Percentiles rank a stretch among this genome's conserved stretches.
Conservation (phyloP, 169 alveolate species). For the Pseudocohnilembus persalinus region DNA sequence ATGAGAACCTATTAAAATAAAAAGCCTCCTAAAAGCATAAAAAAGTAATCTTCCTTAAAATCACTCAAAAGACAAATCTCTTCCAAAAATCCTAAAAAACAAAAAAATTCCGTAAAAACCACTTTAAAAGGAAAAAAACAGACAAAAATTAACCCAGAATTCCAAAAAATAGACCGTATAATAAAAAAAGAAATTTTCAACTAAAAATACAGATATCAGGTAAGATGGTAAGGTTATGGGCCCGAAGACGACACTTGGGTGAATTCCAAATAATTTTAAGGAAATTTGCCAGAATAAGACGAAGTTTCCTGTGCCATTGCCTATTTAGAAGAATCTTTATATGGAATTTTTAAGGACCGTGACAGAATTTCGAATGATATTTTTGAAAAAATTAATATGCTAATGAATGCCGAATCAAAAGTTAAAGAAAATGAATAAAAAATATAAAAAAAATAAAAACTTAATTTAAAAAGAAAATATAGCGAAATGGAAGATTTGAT, state of each 20-base stretch:
- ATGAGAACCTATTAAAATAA: too few relatives aligned
- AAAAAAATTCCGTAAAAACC: not conserved
- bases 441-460: too few relatives aligned
- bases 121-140: not conserved
- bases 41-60: too few relatives aligned
- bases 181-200: too few relatives aligned
- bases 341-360: too few relatives aligned
- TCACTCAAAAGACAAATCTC: not conserved
- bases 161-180: not conserved
- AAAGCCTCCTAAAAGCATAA: too few relatives aligned
- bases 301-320: not conserved
- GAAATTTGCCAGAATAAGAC: not conserved
- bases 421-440: not conserved
- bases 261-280: not conserved
- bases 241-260: not conserved
- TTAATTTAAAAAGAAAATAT: too few relatives aligned
- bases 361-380: not conserved
- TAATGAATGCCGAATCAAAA: too few relatives aligned
- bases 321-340: not conserved
- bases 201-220: not conserved
- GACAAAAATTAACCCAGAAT: too few relatives aligned
- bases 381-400: too few relatives aligned
- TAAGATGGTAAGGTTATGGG: not conserved
- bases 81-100: not conserved
- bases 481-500: too few relatives aligned